phyloP scores from a whole-genome alignment of 192 early-diverging fungal species.

The Coemansia sp. region DNA sequence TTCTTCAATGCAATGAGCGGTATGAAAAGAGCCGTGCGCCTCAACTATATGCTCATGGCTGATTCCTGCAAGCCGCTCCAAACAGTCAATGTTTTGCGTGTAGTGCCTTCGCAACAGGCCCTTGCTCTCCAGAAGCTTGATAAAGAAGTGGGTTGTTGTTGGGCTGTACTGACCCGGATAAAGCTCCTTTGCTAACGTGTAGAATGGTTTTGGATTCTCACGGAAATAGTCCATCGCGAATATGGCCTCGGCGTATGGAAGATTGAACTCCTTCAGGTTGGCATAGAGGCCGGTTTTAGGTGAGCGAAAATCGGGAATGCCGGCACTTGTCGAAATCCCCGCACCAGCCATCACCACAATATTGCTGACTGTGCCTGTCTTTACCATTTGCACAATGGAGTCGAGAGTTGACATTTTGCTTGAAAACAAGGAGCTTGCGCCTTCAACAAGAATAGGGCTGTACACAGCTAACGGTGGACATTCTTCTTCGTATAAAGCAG shows the following conservation, averaged over 20 bases:
- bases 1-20: slow-evolving; percentile 68
- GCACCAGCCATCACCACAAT: slow-evolving; percentile 94
- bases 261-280: slow-evolving; percentile 82
- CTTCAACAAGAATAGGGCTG: slow-evolving; percentile 14
- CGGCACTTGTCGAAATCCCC: slow-evolving; percentile 72
- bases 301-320: slow-evolving; percentile 93
- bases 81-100: slow-evolving; percentile 97
- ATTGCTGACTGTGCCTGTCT: slow-evolving; percentile 23
- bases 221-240: slow-evolving; percentile 92
- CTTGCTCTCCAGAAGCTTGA: slow-evolving; percentile 72
- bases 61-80: slow-evolving; percentile 86
- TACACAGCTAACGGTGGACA: slow-evolving; percentile 16
- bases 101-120: slow-evolving; percentile 77
- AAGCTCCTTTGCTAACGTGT: slow-evolving; percentile 84
- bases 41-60: slow-evolving; percentile 73
- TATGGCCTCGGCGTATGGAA: slow-evolving; percentile 94
- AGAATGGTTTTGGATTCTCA: slow-evolving; percentile 86
- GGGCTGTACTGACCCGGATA: slow-evolving; percentile 80
- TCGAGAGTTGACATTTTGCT: slow-evolving; percentile 24
- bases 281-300: slow-evolving; percentile 91
- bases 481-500: background rate
- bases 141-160: slow-evolving; percentile 85
- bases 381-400: slow-evolving; percentile 30
- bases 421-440: slow-evolving; percentile 19
- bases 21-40: slow-evolving; percentile 92